Evolutionary conservation across 1,284 basidiomycete species (phyloP).

Genomic region (Tilletia caries): DNA sequence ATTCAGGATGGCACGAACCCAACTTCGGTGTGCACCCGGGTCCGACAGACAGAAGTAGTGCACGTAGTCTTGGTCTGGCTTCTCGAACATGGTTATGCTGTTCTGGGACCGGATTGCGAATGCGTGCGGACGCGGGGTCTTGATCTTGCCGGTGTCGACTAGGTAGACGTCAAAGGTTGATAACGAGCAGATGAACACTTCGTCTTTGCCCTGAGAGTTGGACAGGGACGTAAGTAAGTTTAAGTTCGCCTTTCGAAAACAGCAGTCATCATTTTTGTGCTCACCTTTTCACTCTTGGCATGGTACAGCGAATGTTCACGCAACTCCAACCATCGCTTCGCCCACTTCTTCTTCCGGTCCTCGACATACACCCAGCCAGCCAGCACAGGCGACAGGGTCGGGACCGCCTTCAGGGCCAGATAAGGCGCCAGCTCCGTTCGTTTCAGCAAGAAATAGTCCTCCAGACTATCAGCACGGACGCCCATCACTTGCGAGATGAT

Average conservation of each 20-base stretch:
- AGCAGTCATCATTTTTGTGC: neutral
- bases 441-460: conserved; percentile 47
- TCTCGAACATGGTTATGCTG: conserved; percentile 40
- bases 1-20: conserved; percentile 44
- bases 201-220: conserved; percentile 38
- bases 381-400: conserved; percentile 35
- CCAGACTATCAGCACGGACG: conserved; percentile 27
- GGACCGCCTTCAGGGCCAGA: conserved; percentile 36
- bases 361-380: conserved; percentile 48
- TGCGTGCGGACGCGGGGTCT: conserved; percentile 41
- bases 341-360: conserved; percentile 45
- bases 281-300: conserved; percentile 47
- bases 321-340: conserved; percentile 50
- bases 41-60: conserved; percentile 47
- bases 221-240: neutral
- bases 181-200: conserved; percentile 39
- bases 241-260: neutral
- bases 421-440: conserved; percentile 41
- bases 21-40: conserved; percentile 45
- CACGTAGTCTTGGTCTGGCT: conserved; percentile 45
- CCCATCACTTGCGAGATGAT: conserved; percentile 39
- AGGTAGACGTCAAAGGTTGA: conserved; percentile 48
- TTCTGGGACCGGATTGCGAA: conserved; percentile 47
- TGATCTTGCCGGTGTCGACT: conserved; percentile 31
- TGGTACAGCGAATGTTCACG: conserved; percentile 47